Base-by-base conservation (phyloP, 345 rosid genomes). In the Populus simonii region DNA sequence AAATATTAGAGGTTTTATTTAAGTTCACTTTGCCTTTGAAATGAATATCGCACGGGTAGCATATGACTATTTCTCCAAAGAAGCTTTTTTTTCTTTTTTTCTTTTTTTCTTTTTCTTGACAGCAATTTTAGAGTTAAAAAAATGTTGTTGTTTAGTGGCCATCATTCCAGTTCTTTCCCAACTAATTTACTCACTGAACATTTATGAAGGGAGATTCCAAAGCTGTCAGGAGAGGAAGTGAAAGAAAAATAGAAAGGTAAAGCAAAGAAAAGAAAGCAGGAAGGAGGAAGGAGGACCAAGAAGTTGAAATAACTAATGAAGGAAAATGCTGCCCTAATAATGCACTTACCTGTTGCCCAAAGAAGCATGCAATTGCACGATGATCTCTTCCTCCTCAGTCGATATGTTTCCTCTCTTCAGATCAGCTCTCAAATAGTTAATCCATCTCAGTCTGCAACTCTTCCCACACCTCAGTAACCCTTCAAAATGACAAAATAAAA, bases 391-490 rank as follows among this genome's bases (percentile, higher is more conserved):
- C 78, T 94, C 98, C 74, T 83, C 85, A 0, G 83, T 5, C 8
- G 96, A 79, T 31, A 94, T 89, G 65, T 90, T 92, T 33, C 98
- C 98, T 36, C 98, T 88, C 83, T 87, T 94, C 78, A 94, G 74
- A 80, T 93, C 97, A 7, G 85, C 69, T 86, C 87, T 88, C 72
- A 94, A 77, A 82, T 94, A 93, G 68, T 94, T 94, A 67, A 92
- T 88, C 98, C 98, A 94, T 81, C 98, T 83, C 78, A 94, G 82
- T 79, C 97, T 82, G 85, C 98, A 94, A 72, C 98, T 93, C 84
- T 93, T 94, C 35, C 97, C 98, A 36, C 98, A 94, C 82, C 98
- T 90, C 72, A 89, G 79, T 59, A 94, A 81, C 35, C 98, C 98
- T 93, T 68, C 49, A 68, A 20, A 72, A 53, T 11, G 66, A 5